Percentiles rank a stretch among this genome's conserved stretches.
Evolutionary conservation across 2,329 filamentous ascomycete genomes (phyloP).

Genomic region (Ilyonectria sp.): DNA sequence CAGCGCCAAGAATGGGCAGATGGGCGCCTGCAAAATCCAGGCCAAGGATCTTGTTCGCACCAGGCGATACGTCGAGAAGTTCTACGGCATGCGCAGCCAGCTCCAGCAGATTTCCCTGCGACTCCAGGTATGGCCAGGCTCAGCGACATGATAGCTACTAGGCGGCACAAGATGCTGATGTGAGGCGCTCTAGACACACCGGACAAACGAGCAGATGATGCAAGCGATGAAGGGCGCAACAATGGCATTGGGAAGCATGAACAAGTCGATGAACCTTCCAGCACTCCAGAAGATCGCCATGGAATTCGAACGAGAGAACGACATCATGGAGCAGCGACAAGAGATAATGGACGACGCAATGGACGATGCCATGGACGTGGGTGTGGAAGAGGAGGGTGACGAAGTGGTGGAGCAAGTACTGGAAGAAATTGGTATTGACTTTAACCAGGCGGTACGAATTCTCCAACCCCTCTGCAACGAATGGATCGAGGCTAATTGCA

Average conservation of each 20-base stretch:
- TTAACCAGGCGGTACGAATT: constrained; percentile 84
- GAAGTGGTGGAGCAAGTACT: constrained; percentile 97
- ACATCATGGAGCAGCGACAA: constrained; percentile 98
- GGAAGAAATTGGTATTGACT: constrained; percentile 96
- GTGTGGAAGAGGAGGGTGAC: constrained; percentile 94
- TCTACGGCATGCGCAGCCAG: constrained; percentile 98
- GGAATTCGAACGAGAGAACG: constrained; percentile 99
- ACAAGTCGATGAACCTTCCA: constrained; percentile 96
- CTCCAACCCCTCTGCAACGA: constrained; percentile 36
- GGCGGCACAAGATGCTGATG: constrained; percentile 32
- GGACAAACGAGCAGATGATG: constrained; percentile 99
- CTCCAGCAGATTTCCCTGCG: constrained; percentile 95
- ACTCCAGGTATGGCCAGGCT: constrained; percentile 78
- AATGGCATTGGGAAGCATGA: constrained; percentile 94
- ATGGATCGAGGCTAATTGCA: constrained; percentile 42
- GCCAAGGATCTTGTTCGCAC: constrained; percentile 97
- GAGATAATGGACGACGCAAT: constrained; percentile 99
- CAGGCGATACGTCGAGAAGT: constrained; percentile 95
- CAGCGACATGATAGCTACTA: neutral
- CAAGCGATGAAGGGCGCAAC: constrained; percentile 99
- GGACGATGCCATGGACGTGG: constrained; percentile 93
- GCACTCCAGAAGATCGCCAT: constrained; percentile 96
- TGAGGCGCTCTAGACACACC: constrained; percentile 78
- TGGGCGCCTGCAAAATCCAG: constrained; percentile 98
- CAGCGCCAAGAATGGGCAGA: constrained; percentile 97